These are phyloP conservation scores for Bromus sterilis DNA, from an alignment of 176 grass and related monocot species.

Conservation along the genomic window DNA sequence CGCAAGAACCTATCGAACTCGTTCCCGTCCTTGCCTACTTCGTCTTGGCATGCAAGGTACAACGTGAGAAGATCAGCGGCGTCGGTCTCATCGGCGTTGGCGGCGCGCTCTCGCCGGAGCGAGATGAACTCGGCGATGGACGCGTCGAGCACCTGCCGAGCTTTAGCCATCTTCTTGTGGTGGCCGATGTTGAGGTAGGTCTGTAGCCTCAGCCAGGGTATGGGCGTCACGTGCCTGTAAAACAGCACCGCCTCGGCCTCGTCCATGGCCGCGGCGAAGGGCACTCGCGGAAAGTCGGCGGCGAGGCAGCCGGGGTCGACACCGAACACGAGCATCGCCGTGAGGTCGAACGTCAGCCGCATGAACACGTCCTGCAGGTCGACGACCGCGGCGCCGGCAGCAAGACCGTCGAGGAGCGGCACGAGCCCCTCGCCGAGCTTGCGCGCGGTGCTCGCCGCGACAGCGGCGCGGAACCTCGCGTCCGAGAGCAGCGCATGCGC, in stretches of 20 bases:
- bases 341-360: constrained; percentile 68
- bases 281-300: constrained; percentile 36
- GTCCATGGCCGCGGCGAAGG: constrained; percentile 68
- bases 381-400: constrained; percentile 6
- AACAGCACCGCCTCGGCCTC: constrained; percentile 50
- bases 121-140: constrained; percentile 44
- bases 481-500: constrained; percentile 44
- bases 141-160: constrained; percentile 36
- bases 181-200: constrained; percentile 24
- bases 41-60: constrained; percentile 43
- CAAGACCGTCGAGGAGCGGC: constrained; percentile 39
- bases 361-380: constrained; percentile 80
- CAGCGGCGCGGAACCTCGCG: constrained; percentile 37
- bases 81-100: neutral
- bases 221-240: constrained; percentile 43
- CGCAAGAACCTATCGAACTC: constrained; percentile 58
- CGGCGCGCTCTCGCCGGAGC: constrained; percentile 17
- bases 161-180: constrained; percentile 34
- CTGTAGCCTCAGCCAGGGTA: constrained; percentile 31
- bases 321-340: constrained; percentile 59
- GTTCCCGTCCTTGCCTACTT: constrained; percentile 32
- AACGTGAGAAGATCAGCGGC: constrained; percentile 40
- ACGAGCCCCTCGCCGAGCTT: constrained; percentile 46
- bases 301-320: constrained; percentile 64
- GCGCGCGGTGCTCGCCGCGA: constrained; percentile 19